Evolutionary conservation across 805 yeast genomes (phyloP), one percentile per base, ranked within the genome.

Genomic region (Cyberlindnera veronae): DNA sequence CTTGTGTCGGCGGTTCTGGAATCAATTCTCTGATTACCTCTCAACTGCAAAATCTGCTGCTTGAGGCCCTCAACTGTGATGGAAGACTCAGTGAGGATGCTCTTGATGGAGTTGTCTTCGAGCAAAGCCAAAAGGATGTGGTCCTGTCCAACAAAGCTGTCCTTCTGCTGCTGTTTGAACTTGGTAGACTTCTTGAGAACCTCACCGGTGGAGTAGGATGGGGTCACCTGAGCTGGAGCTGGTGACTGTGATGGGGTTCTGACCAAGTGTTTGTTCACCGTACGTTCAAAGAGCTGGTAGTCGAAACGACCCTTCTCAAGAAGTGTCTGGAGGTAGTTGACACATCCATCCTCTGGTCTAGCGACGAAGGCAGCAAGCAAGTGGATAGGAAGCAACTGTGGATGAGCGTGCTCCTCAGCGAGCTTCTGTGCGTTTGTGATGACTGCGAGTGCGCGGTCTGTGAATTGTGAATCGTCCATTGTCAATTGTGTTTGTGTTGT

Each of bases 1-100:
- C 91, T 84, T 5, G 97, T 82, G 60, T 91, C 99, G 3, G 99
- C 97, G 50, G 81, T 83, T 59, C 96, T 78, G 2, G 96, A 84
- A 58, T 93, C 99, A 48, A 93, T 93, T 61, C 89, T 77, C 60
- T 86, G 90, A 58, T 75, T 82, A 22, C 98, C 99, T 63, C 99
- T 83, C 41, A 93, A 72, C 48, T 77, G 81, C 29, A 81, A 69
- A 15, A 90, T 79, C 55, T 89, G 95, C 36, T 79, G 78, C 60
- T 84, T 86, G 33, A 93, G 63, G 2, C 85, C 75, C 41, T 84
- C 90, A 12, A 74, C 62, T 29, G 82, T 84, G 23, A 91, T 72
- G 23, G 74, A 69, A 30, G 77, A 74, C 48, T 84, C 93, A 57
- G 86, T 85, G 53, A 91, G 75, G 11, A 93, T 61, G 39, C 73